Evolutionary conservation across 1,284 basidiomycete species (phyloP).

Genomic region (Sanguinoderma infundibulare): DNA sequence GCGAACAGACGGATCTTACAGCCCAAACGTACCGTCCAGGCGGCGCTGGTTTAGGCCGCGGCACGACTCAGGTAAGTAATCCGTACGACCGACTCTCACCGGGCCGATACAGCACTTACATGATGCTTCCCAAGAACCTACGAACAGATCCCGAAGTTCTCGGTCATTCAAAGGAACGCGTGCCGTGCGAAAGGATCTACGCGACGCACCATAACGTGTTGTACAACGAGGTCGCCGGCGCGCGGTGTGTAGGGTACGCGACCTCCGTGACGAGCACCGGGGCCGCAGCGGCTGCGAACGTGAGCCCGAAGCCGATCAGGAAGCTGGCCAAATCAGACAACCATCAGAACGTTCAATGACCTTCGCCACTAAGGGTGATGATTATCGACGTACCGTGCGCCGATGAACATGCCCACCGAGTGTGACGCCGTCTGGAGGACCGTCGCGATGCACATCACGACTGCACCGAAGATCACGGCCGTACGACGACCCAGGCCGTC

Average conservation of each 20-base stretch:
- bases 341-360: too few relatives aligned
- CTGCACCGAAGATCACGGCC: conserved; percentile 63
- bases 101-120: conserved; percentile 37
- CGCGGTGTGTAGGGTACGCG: conserved; percentile 57
- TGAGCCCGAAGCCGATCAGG: conserved; percentile 58
- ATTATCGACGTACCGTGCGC: conserved; percentile 55
- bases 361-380: too few relatives aligned
- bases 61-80: neutral
- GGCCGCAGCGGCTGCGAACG: conserved; percentile 55
- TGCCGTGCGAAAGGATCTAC: conserved; percentile 8
- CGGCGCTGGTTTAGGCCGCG: conserved; percentile 40
- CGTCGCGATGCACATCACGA: conserved; percentile 68
- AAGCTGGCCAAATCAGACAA: conserved; percentile 37
- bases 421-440: conserved; percentile 72
- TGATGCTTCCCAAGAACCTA: conserved; percentile 45
- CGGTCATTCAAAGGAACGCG: neutral
- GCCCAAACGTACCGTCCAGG: conserved; percentile 46
- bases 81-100: neutral
- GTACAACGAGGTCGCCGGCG: conserved; percentile 55
- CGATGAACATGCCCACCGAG: conserved; percentile 83
- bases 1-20: neutral
- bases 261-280: conserved; percentile 60
- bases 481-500: conserved; percentile 69
- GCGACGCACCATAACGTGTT: conserved; percentile 57
- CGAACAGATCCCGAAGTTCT: neutral